Conservation (phyloP, 2,329 filamentous ascomycete species). For the Chaetothyriales sp. region DNA sequence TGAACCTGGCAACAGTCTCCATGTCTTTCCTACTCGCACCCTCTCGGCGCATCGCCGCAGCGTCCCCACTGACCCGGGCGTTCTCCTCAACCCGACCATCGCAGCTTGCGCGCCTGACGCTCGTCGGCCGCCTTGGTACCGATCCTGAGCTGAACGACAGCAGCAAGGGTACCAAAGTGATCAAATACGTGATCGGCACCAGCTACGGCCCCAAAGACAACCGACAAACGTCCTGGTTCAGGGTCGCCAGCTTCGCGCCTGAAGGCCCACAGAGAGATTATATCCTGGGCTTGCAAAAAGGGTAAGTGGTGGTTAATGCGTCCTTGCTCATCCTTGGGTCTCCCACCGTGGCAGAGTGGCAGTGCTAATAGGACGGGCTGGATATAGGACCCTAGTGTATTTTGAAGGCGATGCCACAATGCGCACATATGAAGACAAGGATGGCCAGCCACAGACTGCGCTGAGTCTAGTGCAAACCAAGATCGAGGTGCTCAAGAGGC, state of each 20-base stretch:
- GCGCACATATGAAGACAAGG: slow-evolving; percentile 49
- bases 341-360: too few species aligned
- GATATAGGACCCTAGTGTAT: slow-evolving; percentile 55
- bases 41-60: slow-evolving; percentile 37
- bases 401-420: slow-evolving; percentile 71
- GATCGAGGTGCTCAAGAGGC: slow-evolving; percentile 24
- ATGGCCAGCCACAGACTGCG: slow-evolving; percentile 43
- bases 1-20: neutral
- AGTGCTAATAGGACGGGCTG: neutral
- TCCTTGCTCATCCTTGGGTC: too few species aligned
- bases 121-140: slow-evolving; percentile 72
- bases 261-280: slow-evolving; percentile 52
- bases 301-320: slow-evolving; percentile 43
- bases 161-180: slow-evolving; percentile 53
- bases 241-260: slow-evolving; percentile 57
- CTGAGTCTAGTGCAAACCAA: slow-evolving; percentile 69
- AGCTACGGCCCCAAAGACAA: slow-evolving; percentile 52
- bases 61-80: slow-evolving; percentile 38
- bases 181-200: slow-evolving; percentile 64
- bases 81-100: slow-evolving; percentile 58
- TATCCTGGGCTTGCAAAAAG: slow-evolving; percentile 62
- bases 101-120: slow-evolving; percentile 60
- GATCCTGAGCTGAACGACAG: slow-evolving; percentile 61
- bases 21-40: slow-evolving; percentile 28
- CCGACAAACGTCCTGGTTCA: slow-evolving; percentile 72